Conservation (phyloP, 257 asterid species). For the Gentiana macrophylla region DNA sequence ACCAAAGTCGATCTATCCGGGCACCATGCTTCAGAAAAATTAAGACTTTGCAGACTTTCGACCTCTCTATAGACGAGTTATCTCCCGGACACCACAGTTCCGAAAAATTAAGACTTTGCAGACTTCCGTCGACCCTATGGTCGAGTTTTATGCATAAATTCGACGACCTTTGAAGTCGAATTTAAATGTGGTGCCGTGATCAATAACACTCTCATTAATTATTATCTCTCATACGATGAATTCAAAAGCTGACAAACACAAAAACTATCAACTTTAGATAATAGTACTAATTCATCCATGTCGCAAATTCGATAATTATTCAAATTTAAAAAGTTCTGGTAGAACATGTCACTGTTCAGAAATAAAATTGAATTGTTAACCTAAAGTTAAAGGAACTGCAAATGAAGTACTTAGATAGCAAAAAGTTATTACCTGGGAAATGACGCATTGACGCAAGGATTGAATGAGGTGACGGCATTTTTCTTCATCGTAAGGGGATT, state of each 20-base stretch:
- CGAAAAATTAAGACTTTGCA: too few species aligned
- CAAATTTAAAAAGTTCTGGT: background rate
- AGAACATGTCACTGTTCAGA: background rate
- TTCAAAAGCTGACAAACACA: background rate
- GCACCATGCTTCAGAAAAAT: too few species aligned
- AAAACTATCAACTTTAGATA: background rate
- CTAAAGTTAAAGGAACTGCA: background rate
- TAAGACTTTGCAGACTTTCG: too few species aligned
- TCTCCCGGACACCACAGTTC: too few species aligned
- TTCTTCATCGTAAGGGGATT: conserved; percentile 53
- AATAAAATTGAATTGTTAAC: background rate
- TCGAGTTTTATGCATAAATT: too few species aligned
- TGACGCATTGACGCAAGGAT: conserved; percentile 62
- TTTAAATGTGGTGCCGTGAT: too few species aligned
- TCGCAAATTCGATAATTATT: background rate
- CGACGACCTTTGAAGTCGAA: too few species aligned
- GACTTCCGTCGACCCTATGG: too few species aligned
- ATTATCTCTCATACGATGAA: too few species aligned
- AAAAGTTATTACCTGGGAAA: conserved; percentile 37
- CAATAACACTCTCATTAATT: too few species aligned
- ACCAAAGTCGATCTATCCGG: background rate
- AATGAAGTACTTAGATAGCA: background rate
- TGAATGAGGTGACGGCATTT: conserved; percentile 58
- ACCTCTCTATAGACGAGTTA: too few species aligned
- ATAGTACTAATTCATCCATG: background rate